Evolutionary conservation across 768 basidiomycete genomes (phyloP).

Genomic region (Boletus pseudo-olivaceus): DNA sequence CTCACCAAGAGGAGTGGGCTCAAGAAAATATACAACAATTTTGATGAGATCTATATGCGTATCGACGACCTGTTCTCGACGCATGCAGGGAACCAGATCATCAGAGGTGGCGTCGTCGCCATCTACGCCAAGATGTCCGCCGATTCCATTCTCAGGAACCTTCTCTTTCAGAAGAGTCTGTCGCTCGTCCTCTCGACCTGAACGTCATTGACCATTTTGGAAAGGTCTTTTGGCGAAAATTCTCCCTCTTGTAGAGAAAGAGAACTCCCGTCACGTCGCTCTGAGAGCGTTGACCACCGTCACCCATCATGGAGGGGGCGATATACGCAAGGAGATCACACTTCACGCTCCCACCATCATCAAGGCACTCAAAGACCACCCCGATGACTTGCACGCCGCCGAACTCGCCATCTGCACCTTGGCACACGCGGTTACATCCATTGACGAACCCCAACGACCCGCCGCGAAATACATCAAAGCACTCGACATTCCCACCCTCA

Average conservation of each 20-base stretch:
- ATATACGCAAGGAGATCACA: slow-evolving; percentile 50
- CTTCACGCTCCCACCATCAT: slow-evolving; percentile 39
- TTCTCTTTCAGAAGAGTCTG: slow-evolving; percentile 54
- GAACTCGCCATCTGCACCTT: slow-evolving; percentile 52
- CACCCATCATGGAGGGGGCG: slow-evolving; percentile 57
- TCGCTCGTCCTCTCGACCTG: not conserved
- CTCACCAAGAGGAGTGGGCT: slow-evolving; percentile 53
- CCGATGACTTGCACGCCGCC: slow-evolving; percentile 47
- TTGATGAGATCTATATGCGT: slow-evolving; percentile 47
- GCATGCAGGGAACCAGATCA: slow-evolving; percentile 41
- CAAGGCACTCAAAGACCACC: slow-evolving; percentile 45
- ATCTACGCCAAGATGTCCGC: slow-evolving; percentile 64
- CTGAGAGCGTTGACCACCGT: slow-evolving; percentile 54
- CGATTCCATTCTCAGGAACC: slow-evolving; percentile 57
- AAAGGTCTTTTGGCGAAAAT: slow-evolving; percentile 57
- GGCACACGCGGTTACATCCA: slow-evolving; percentile 47
- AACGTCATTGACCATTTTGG: not conserved
- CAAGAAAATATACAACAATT: slow-evolving; percentile 59
- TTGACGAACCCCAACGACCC: slow-evolving; percentile 38
- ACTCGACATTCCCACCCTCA: slow-evolving; percentile 42
- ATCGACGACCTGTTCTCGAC: slow-evolving; percentile 49
- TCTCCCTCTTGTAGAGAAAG: slow-evolving; percentile 48
- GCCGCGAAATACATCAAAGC: slow-evolving; percentile 37
- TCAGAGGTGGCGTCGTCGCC: slow-evolving; percentile 55
- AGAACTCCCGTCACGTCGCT: slow-evolving; percentile 48